phyloP scores from a whole-genome alignment of 2,329 filamentous ascomycete species.

The Aureobasidium sp. region DNA sequence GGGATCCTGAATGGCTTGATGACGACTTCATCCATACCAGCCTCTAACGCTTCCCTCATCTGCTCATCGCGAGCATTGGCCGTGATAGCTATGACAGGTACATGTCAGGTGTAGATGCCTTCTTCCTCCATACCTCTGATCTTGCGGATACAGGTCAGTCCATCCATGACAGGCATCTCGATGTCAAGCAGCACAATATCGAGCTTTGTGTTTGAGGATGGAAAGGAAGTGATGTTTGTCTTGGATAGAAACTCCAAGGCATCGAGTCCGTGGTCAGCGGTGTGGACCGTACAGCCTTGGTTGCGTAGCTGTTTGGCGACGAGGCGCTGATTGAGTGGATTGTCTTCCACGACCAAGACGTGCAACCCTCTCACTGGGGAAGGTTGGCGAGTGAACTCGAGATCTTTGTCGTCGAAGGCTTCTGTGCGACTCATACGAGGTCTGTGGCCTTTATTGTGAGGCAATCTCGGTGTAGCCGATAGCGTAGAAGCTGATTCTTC shows the following conservation, averaged over 20 bases:
- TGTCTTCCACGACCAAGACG: constrained; percentile 24
- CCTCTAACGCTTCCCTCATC: constrained; percentile 15
- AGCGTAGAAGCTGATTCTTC: neutral
- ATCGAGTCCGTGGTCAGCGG: constrained; percentile 23
- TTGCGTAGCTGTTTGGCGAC: constrained; percentile 22
- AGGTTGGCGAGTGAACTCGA: constrained; percentile 13
- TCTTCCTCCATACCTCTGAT: constrained; percentile 20
- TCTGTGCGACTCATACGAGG: constrained; percentile 11
- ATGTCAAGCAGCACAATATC: constrained; percentile 7
- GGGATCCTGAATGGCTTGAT: constrained; percentile 30
- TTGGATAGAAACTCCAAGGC: constrained; percentile 21
- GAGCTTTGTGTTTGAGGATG: neutral
- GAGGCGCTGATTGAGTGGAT: constrained; percentile 24
- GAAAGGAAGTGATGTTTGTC: constrained; percentile 15
- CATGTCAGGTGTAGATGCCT: neutral
- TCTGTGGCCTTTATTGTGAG: neutral
- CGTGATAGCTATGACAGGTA: constrained; percentile 52
- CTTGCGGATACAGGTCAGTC: constrained; percentile 19
- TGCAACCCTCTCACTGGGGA: neutral
- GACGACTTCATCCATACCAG: constrained; percentile 22
- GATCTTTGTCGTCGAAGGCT: constrained; percentile 13
- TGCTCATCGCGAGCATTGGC: constrained; percentile 32
- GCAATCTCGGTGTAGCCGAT: neutral
- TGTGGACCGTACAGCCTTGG: constrained; percentile 21
- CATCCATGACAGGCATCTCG: constrained; percentile 25